Percentiles rank a stretch among this genome's conserved stretches.
These are phyloP conservation scores for Neopestalotiopsis clavispora DNA, from an alignment of 2,329 filamentous ascomycete genomes.

Conservation along the genomic window DNA sequence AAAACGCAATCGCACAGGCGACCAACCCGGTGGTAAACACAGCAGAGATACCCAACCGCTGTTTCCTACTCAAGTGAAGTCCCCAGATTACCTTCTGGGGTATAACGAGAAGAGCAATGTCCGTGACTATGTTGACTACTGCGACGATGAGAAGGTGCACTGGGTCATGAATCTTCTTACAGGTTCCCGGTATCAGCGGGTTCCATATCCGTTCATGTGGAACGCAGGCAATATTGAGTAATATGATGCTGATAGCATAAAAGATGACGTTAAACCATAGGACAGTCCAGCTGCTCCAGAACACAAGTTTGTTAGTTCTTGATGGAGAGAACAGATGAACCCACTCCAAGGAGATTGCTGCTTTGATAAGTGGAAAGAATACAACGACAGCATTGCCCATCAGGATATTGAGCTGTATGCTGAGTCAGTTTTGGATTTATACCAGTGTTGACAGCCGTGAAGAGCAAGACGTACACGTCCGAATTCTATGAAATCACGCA, in stretches of 20 bases:
- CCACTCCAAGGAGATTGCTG: constrained; percentile 20
- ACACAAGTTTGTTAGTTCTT: constrained; percentile 14
- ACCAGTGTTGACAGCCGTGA: not conserved
- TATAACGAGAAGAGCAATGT: not conserved
- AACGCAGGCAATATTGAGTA: not conserved
- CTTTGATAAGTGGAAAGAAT: constrained; percentile 14
- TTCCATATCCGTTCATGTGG: not conserved
- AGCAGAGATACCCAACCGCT: not conserved
- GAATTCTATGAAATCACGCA: not conserved
- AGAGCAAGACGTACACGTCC: not conserved
- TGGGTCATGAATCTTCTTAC: not conserved
- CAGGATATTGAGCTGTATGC: no score
- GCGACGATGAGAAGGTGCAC: not conserved
- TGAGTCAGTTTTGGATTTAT: no score
- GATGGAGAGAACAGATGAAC: constrained; percentile 19
- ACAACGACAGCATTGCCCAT: not conserved
- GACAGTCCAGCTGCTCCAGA: constrained; percentile 16
- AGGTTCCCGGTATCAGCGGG: not conserved
- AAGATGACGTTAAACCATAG: constrained; percentile 13
- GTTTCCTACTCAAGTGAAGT: not conserved
- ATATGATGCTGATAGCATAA: not conserved
- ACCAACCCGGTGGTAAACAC: constrained; percentile 1
- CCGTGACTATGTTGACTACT: not conserved
- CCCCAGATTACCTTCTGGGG: not conserved
- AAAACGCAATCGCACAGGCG: not conserved